These are phyloP conservation scores for Schwanniomyces polymorphus DNA, from an alignment of 805 yeast genomes.

Conservation along the genomic window DNA sequence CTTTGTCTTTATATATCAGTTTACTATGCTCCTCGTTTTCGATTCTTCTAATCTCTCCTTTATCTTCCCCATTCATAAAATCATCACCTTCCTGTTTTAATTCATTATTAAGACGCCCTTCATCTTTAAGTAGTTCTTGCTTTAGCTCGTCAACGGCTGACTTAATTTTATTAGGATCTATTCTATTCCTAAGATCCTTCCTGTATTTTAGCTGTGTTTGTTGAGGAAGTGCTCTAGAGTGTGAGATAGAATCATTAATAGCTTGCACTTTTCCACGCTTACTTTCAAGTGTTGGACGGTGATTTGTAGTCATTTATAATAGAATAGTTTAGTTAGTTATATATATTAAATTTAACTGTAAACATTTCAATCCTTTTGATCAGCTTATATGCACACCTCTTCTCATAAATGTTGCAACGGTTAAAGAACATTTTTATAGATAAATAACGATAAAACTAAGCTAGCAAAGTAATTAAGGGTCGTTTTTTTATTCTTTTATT, in stretches of 20 bases:
- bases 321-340: not conserved
- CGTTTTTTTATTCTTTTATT: too few species aligned
- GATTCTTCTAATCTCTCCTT: not conserved
- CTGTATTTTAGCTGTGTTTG: slow-evolving; percentile 33
- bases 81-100: slow-evolving; percentile 1
- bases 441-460: too few species aligned
- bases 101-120: slow-evolving; percentile 3
- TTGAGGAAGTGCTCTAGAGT: slow-evolving; percentile 31
- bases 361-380: too few species aligned
- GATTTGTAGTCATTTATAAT: slow-evolving; percentile 31
- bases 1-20: not conserved
- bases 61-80: slow-evolving; percentile 4
- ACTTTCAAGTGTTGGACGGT: slow-evolving; percentile 43
- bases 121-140: slow-evolving; percentile 12
- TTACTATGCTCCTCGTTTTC: not conserved
- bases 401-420: not conserved
- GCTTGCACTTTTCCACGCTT: slow-evolving; percentile 33
- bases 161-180: slow-evolving; percentile 14
- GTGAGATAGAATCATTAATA: slow-evolving; percentile 35
- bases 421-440: too few species aligned
- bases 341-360: not conserved
- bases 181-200: slow-evolving; percentile 19
- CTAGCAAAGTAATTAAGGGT: too few species aligned
- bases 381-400: not conserved
- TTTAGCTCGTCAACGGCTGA: slow-evolving; percentile 25